Evolutionary conservation across 2,329 filamentous ascomycete genomes (phyloP).

Genomic region (Monosporascus sp.): DNA sequence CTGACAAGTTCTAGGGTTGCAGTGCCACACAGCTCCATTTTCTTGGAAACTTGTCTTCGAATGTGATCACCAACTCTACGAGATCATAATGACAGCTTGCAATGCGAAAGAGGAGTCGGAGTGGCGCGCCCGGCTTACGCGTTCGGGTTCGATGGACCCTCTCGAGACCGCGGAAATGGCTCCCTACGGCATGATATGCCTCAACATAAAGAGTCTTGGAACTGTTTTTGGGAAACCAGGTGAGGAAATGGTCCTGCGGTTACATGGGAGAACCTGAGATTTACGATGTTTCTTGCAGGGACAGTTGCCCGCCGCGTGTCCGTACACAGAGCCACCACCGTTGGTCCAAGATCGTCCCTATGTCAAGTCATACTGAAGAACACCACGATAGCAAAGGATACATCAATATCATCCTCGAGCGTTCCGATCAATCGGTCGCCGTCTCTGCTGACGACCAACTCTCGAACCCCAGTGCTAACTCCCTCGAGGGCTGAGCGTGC

Average conservation of each 20-base stretch:
- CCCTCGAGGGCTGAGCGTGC: slow-evolving; percentile 71
- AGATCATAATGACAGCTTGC: slow-evolving; percentile 83
- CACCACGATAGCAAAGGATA: slow-evolving; percentile 63
- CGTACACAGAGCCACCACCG: slow-evolving; percentile 71
- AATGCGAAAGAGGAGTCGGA: slow-evolving; percentile 71
- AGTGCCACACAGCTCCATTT: slow-evolving; percentile 79
- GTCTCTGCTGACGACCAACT: slow-evolving; percentile 66
- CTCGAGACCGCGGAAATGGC: slow-evolving; percentile 40
- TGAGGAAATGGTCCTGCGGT: slow-evolving; percentile 21
- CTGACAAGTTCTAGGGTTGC: slow-evolving; percentile 57
- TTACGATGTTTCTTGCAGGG: slow-evolving; percentile 32
- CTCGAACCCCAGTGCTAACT: slow-evolving; percentile 62
- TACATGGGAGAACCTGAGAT: not conserved
- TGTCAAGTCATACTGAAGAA: slow-evolving; percentile 84
- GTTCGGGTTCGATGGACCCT: slow-evolving; percentile 44
- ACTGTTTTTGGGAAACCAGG: slow-evolving; percentile 70
- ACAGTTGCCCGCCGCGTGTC: slow-evolving; percentile 65
- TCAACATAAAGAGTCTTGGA: slow-evolving; percentile 70
- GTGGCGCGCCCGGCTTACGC: slow-evolving; percentile 68
- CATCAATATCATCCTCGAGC: slow-evolving; percentile 36
- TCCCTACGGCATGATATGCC: slow-evolving; percentile 57
- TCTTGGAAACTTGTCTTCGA: slow-evolving; percentile 93
- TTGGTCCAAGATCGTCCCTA: slow-evolving; percentile 61
- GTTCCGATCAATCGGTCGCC: slow-evolving; percentile 69
- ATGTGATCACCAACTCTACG: slow-evolving; percentile 68